Evolutionary conservation across 208 protist species (phyloP), one percentile per base, ranked within the genome.

Genomic region (Trypanosoma congolense): DNA sequence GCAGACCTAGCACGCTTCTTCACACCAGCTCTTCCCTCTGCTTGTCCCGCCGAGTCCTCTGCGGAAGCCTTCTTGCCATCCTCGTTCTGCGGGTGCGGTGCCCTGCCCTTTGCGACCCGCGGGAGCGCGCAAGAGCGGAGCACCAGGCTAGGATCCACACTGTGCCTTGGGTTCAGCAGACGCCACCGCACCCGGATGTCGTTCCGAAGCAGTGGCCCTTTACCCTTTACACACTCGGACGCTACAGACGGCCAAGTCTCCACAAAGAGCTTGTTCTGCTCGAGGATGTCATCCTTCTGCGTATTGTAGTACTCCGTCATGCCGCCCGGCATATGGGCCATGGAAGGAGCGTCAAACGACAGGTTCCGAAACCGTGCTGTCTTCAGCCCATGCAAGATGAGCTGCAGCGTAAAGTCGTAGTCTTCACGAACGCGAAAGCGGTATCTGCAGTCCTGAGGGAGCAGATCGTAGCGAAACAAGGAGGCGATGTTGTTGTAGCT

Each of bases 241-340:
- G 85, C 73, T n/a, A 93, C 63, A 8, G 79, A 46, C 4, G 81
- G 76, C 82, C 85, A 93, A 55, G 77, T 77, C 38, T 61, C 41
- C 1, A 93, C 51, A 56, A 93, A 89, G 10, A 65, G 65, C 24
- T 76, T 58, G 53, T 93, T 90, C 68, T 90, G 80, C 52, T 56
- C 45, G 24, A 63, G 54, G 35, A 91, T 89, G 4, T 88, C 83
- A 8, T 81, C 77, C 30, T 75, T 66, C 36, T 80, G 70, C 36
- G 61, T 80, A 24, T 74, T 76, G 66, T 95, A 95, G 69, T 90
- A 95, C 48, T 90, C 76, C 41, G 83, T 92, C 85, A 95, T 92
- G 28, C 89, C 89, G 4, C 89, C 89, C 10, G 68, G 30, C 26
- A 73, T 44, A 55, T 83, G 87, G n/a, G 73, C 78, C 89, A 95